Conservation (phyloP, 495 filamentous ascomycete species). For the Aspergillus avenaceus region DNA sequence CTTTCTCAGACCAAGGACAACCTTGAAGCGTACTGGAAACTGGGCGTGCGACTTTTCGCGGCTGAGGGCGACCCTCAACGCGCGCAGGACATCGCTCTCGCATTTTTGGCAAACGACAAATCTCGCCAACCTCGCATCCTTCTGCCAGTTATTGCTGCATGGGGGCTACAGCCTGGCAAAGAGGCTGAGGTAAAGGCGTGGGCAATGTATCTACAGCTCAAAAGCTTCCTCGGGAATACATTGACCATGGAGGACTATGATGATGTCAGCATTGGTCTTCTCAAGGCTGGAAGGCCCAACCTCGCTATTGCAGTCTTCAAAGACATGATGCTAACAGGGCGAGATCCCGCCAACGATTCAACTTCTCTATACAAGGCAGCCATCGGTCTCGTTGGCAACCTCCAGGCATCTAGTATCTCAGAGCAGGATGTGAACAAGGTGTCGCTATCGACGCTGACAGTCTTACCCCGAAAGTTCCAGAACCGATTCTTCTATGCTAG, state of each 20-base stretch:
- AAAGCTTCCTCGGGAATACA: conserved; percentile 49
- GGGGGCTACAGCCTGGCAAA: conserved; percentile 31
- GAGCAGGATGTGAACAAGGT: conserved; percentile 47
- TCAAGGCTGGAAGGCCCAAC: conserved; percentile 55
- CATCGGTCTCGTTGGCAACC: conserved; percentile 37
- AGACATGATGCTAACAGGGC: conserved; percentile 74
- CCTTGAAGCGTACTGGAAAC: conserved; percentile 56
- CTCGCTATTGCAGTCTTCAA: conserved; percentile 70
- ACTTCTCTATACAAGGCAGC: conserved; percentile 44
- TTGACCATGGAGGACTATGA: conserved; percentile 78
- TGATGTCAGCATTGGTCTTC: conserved; percentile 56
- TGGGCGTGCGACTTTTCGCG: conserved; percentile 66
- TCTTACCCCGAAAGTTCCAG: conserved; percentile 58
- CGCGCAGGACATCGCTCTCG: conserved; percentile 59
- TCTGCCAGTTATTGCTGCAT: conserved; percentile 57
- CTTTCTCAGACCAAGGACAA: conserved; percentile 50
- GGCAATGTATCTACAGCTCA: conserved; percentile 61
- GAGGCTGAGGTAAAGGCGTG: conserved; percentile 55
- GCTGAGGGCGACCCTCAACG: conserved; percentile 55
- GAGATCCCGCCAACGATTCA: conserved; percentile 45
- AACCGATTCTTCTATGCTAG: conserved; percentile 79
- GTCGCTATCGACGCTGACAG: conserved; percentile 45
- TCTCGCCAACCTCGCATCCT: conserved; percentile 54
- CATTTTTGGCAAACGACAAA: conserved; percentile 48
- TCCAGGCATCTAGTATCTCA: conserved; percentile 45